These are phyloP conservation scores for Eucalyptus curtisii DNA, from an alignment of 345 rosid genomes.

Conservation along the genomic window DNA sequence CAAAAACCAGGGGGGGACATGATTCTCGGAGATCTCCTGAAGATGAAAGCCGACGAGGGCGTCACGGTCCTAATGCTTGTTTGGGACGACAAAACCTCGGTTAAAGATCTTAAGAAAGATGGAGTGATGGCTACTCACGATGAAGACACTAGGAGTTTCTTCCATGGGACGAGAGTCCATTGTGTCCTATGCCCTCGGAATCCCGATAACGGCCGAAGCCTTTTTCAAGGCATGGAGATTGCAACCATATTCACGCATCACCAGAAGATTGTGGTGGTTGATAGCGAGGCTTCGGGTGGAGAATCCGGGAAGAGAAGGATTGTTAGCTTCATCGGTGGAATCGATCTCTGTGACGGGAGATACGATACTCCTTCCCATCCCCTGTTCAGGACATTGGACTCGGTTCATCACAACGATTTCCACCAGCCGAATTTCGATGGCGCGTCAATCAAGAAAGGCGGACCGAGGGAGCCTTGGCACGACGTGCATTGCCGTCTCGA, in stretches of 20 bases:
- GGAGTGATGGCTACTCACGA: conserved; percentile 55
- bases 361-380: conserved; percentile 36
- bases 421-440: conserved; percentile 23
- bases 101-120: conserved; percentile 26
- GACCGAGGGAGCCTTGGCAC: conserved; percentile 48
- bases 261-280: conserved; percentile 40
- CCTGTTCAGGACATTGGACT: conserved; percentile 21
- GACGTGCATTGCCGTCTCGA: conserved; percentile 35
- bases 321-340: conserved; percentile 45
- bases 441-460: conserved; percentile 22
- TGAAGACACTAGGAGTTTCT: conserved; percentile 34
- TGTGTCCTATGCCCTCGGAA: conserved; percentile 46
- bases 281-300: conserved; percentile 6
- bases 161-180: conserved; percentile 20
- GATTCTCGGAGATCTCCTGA: conserved; percentile 39
- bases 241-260: conserved; percentile 47
- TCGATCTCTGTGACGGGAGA: conserved; percentile 51
- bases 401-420: conserved; percentile 19
- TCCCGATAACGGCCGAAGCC: conserved; percentile 23
- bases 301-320: conserved; percentile 13
- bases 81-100: conserved; percentile 55
- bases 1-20: conserved; percentile 15
- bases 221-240: conserved; percentile 23
- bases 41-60: conserved; percentile 38
- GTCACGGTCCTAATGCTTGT: conserved; percentile 42